Evolutionary conservation across 257 asterid species (phyloP).

Genomic region (Jaltomata sinuosa): DNA sequence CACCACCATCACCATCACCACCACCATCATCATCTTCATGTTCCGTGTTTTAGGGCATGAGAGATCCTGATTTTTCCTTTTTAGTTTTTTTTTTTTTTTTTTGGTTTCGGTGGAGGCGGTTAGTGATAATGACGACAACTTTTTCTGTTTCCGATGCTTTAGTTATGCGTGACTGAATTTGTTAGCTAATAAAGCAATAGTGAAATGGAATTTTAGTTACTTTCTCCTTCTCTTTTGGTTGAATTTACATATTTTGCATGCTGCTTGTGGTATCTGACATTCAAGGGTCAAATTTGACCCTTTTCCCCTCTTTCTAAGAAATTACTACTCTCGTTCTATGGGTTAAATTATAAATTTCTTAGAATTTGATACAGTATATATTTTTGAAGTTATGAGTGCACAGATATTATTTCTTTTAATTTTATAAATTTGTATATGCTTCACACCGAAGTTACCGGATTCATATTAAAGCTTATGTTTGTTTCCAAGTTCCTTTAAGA

Average conservation of each 20-base stretch:
- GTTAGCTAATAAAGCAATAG: not conserved
- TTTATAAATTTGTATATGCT: no score
- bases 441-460: no score
- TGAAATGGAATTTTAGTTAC: not conserved
- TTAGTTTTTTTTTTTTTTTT: not conserved
- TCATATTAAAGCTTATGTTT: no score
- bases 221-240: not conserved
- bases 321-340: no score
- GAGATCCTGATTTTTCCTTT: not conserved
- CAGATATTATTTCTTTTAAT: no score
- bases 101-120: not conserved
- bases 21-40: slow-evolving; percentile 7
- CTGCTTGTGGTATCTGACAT: not conserved
- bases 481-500: not conserved
- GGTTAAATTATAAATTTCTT: no score
- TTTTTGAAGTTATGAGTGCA: no score
- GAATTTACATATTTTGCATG: not conserved
- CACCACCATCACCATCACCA: slow-evolving; percentile 6
- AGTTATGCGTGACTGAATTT: not conserved
- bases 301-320: no score
- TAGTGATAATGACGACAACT: not conserved
- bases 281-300: no score
- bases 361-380: no score
- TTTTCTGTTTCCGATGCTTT: not conserved
- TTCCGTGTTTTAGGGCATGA: slow-evolving; percentile 18